phyloP scores from a whole-genome alignment of 1,284 basidiomycete species.

The Apiotrichum montevideense region DNA sequence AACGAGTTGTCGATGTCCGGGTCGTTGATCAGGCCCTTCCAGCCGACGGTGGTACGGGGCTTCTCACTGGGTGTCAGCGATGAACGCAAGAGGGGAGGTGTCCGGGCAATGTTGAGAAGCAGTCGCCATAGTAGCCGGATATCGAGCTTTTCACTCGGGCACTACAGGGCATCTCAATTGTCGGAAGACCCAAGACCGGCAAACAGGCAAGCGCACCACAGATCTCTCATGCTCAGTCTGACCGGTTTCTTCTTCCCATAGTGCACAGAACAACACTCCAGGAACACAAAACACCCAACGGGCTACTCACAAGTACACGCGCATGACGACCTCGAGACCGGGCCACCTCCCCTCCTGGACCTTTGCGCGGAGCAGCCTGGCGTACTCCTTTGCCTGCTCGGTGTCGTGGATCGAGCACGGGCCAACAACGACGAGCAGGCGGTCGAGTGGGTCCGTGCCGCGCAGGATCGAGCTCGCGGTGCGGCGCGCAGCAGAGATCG shows the following conservation, averaged over 20 bases:
- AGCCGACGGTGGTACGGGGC: constrained; percentile 67
- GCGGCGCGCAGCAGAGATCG: constrained; percentile 72
- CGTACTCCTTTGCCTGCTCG: constrained; percentile 86
- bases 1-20: constrained; percentile 46
- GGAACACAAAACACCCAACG: too few species aligned
- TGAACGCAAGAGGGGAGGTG: not conserved
- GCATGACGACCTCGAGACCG: constrained; percentile 86
- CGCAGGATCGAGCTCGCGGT: constrained; percentile 69
- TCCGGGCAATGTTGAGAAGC: too few species aligned
- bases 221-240: too few species aligned
- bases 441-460: constrained; percentile 64
- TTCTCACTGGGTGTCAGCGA: constrained; percentile 37
- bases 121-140: too few species aligned
- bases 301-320: constrained; percentile 69
- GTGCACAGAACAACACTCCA: too few species aligned
- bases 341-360: constrained; percentile 58
- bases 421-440: constrained; percentile 83
- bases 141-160: too few species aligned
- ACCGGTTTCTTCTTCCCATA: too few species aligned
- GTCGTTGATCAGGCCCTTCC: constrained; percentile 94
- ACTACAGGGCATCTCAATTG: too few species aligned
- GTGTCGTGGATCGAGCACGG: constrained; percentile 94
- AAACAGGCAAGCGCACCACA: too few species aligned
- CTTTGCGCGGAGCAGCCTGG: constrained; percentile 61
- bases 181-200: too few species aligned